Base-by-base conservation (phyloP, 306 rosid species). In the Fagus sylvatica region DNA sequence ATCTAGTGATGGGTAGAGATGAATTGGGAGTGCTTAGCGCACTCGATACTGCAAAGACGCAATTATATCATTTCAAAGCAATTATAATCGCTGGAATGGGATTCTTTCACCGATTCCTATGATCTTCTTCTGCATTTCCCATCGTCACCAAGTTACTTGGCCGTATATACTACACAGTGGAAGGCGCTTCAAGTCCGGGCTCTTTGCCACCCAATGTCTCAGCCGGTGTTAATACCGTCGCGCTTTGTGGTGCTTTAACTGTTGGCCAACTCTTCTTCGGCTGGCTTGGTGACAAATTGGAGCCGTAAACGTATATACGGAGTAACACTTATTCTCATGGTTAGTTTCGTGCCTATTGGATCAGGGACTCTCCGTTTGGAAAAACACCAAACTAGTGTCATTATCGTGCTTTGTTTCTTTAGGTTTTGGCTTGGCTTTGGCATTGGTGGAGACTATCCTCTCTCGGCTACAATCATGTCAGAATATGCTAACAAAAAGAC, bases 301-400 rank as follows among this genome's bases (percentile, higher is more conserved):
- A n/a, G 82, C 62, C 77, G 77, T 1, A 72, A 78, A 16, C 72
- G 28, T 10, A 72, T 78, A 1, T 78, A 78, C 22, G 82, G 82
- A 55, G 33, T 71, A 3, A 78, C 82, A 28, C 77, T 78, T n/a
- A 4, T 78, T 8, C 82, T 78, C 57, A 78, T 78, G 82, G 46
- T 94, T 78, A 36, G 7, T 51, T 1, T 72, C 77, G 7, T 72
- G 92, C 98, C 82, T 15, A 22, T 78, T 17, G 72, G 43, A 12
- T 62, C 71, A 7, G 97, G 82, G 82, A 40, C 82, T 78, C 77
- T 78, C 96, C 82, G 51, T 78, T 78, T n/a, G 71, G 77, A 53
- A 2, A 72, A 15, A 7, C 15, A 17, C 36, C 77, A 3, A 62
- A 72, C 6, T 41, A 56, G 54, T 7, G 77, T 78, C n/a, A 72